Evolutionary conservation across 495 filamentous ascomycete genomes (phyloP), one percentile per base, ranked within the genome.

Genomic region (Neohortaea acidophila): DNA sequence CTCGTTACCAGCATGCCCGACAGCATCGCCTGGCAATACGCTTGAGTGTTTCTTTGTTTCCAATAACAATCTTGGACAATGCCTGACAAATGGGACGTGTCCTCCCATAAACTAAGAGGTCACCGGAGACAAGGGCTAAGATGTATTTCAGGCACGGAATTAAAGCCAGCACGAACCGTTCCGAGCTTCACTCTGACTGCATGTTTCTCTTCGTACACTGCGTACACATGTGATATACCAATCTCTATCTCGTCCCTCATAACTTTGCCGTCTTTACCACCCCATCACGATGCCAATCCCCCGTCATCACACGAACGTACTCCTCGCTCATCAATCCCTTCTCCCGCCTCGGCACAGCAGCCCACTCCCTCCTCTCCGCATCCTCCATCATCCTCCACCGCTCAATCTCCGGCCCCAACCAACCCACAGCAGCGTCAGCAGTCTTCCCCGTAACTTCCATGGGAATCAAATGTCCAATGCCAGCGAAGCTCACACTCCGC

Each of bases 381-480:
- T 39, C 45, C 28, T 51, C 48, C 10, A 34, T 13, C 15, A 5
- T 21, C 23, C 39, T 4, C 48, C 48, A 51, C 32, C 44, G 33
- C 22, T 38, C 39, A 7, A 48, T 17, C 31, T 51, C 44, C 3
- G 45, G 35, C 14, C 4, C 45, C 2, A 53, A n/a, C 51, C 51
- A 53, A 4, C 21, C 27, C 1, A 65, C 72, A 3, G 30, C 32
- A 1, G 36, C 36, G 19, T 37, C 34, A 12, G 48, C 47, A 22
- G 48, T 48, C 41, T 40, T 19, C 0, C 26, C 36, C 11, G 43
- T 43, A 3, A 44, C 36, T 24, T 53, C 51, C 47, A 51, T 51
- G 1, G 89, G 80, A 33, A 94, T 69, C 22, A 94, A 57, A 60
- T 97, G 89, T 1, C 89, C 84, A 11, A 65, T 65, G 0, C 68